A percentile compares a stretch with the other conserved stretches of the same genome.
phyloP scores from a whole-genome alignment of 176 grass and related monocot genomes.

The Lolium rigidum region DNA sequence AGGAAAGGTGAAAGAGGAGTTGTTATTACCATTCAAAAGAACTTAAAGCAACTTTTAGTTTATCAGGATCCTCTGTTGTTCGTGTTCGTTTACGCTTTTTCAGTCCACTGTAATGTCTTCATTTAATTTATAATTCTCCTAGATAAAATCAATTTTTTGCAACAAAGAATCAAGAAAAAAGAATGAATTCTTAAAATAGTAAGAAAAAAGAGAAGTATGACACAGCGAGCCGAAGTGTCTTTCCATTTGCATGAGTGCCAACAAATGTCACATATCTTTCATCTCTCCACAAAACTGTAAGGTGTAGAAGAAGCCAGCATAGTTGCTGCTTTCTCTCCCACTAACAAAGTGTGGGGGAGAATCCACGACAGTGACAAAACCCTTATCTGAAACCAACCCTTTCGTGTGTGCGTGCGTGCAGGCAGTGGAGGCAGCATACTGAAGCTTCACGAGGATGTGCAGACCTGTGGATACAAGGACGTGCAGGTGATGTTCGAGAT shows the following conservation, averaged over 20 bases:
- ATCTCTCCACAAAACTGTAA: not conserved
- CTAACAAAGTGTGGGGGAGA: conserved; percentile 24
- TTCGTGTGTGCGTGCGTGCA: conserved; percentile 38
- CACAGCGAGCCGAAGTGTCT: not conserved
- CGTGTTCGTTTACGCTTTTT: not conserved
- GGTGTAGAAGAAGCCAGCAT: conserved; percentile 31
- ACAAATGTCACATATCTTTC: conserved; percentile 3
- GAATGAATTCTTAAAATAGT: not conserved
- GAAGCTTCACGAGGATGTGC: conserved; percentile 85
- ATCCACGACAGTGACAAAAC: conserved; percentile 36
- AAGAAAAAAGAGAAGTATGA: not conserved
- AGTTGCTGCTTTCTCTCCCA: conserved; percentile 29
- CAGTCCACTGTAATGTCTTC: not conserved
- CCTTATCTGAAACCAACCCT: conserved; percentile 38
- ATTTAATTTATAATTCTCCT: no score
- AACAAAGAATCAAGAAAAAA: conserved; percentile 2
- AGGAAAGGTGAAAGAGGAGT: not conserved
- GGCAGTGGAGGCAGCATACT: conserved; percentile 72
- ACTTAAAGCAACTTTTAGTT: not conserved
- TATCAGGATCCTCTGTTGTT: not conserved
- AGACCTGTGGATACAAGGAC: conserved; percentile 88
- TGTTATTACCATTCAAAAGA: not conserved
- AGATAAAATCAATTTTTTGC: not conserved
- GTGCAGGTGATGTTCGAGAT: conserved; percentile 98
- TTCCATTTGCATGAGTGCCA: not conserved